Evolutionary conservation across 78 protist species (phyloP).

Genomic region (Anaeramoeba flamelloides): DNA sequence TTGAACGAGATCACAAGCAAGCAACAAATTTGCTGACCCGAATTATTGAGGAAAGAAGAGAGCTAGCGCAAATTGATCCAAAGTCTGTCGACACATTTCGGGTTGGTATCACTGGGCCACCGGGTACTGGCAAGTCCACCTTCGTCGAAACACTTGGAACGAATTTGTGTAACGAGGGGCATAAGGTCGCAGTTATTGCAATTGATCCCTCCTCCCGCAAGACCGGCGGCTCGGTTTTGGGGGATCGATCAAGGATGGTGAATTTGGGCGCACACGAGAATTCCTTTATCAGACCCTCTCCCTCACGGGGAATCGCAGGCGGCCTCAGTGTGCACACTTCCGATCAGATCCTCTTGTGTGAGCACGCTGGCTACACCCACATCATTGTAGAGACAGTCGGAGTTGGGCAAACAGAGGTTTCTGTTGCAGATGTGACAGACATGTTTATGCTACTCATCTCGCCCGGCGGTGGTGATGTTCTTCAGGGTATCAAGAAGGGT

Average conservation of each 20-base stretch:
- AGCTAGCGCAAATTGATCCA: too few species aligned
- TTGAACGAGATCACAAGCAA: not conserved
- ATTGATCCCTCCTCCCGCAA: constrained; percentile 55
- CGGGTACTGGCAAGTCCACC: constrained; percentile 91
- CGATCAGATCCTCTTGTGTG: constrained; percentile 70
- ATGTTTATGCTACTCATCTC: constrained; percentile 60
- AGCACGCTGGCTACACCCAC: constrained; percentile 59
- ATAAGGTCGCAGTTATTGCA: too few species aligned
- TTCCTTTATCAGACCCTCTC: not conserved
- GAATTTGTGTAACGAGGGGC: too few species aligned
- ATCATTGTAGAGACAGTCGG: constrained; percentile 89
- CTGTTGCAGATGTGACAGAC: constrained; percentile 69
- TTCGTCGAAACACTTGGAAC: constrained; percentile 72
- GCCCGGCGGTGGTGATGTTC: constrained; percentile 88
- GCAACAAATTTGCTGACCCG: not conserved
- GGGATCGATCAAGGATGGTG: constrained; percentile 48
- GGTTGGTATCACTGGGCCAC: constrained; percentile 75
- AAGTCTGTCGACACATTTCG: too few species aligned
- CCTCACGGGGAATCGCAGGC: constrained; percentile 22
- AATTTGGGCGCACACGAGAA: too few species aligned
- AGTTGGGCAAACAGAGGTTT: constrained; percentile 80
- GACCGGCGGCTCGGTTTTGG: constrained; percentile 68
- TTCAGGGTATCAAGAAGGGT: constrained; percentile 88
- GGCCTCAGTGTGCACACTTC: constrained; percentile 49
- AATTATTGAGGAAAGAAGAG: not conserved